phyloP scores from a whole-genome alignment of 768 basidiomycete species.

The Exidia glandulosa region DNA sequence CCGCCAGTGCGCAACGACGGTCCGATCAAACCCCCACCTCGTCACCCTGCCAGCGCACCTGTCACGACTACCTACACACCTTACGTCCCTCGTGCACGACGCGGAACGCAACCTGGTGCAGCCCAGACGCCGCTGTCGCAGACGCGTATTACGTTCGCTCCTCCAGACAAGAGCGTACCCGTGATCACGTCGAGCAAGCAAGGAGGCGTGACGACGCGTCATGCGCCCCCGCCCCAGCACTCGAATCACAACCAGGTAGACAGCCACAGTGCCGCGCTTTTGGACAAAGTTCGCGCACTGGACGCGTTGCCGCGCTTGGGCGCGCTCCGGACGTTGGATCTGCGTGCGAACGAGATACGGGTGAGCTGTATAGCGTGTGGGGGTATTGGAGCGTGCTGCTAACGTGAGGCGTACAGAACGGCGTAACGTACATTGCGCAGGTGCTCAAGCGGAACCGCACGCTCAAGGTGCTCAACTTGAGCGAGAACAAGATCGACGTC shows the following conservation, averaged over 20 bases:
- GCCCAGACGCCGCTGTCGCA: constrained; percentile 1
- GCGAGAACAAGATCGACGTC: constrained; percentile 89
- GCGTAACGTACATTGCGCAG: constrained; percentile 85
- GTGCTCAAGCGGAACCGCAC: constrained; percentile 94
- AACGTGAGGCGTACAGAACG: too few species aligned
- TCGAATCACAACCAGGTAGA: constrained; percentile 12
- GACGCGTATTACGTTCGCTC: constrained; percentile 1
- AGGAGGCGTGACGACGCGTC: constrained; percentile 40
- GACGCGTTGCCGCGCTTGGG: constrained; percentile 81
- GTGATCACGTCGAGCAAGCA: constrained; percentile 50
- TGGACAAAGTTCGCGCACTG: constrained; percentile 84
- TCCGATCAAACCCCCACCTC: constrained; percentile 36
- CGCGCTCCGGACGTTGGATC: constrained; percentile 76
- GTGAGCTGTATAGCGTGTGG: too few species aligned
- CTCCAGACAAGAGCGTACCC: constrained; percentile 29
- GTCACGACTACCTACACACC: constrained; percentile 73
- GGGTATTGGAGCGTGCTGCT: neutral
- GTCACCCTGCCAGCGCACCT: constrained; percentile 34
- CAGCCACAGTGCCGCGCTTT: constrained; percentile 62
- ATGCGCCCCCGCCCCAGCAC: constrained; percentile 15
- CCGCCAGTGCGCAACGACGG: constrained; percentile 24
- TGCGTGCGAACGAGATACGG: constrained; percentile 84
- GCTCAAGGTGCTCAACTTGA: constrained; percentile 84
- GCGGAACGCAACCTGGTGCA: constrained; percentile 21
- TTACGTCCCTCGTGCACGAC: constrained; percentile 60